A percentile compares a stretch with the other conserved stretches of the same genome.
phyloP scores from a whole-genome alignment of 83 land plant species.

The Picea mariana region DNA sequence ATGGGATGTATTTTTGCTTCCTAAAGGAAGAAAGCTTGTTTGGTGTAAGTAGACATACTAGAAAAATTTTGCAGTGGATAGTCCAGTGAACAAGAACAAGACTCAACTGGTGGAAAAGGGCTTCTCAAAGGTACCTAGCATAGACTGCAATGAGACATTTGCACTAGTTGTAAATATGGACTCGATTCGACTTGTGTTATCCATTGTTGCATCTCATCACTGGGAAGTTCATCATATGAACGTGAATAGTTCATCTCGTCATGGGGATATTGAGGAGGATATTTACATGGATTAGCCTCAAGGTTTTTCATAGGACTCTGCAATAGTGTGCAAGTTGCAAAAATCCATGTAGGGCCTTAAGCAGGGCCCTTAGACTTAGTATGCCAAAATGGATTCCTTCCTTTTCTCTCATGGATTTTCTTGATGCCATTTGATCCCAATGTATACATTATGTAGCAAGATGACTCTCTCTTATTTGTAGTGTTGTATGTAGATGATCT shows the following conservation, averaged over 20 bases:
- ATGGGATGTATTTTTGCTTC: too few relatives aligned
- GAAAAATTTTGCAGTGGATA: too few relatives aligned
- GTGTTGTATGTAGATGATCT: too few relatives aligned
- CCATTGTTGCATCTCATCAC: not conserved
- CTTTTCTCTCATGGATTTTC: not conserved
- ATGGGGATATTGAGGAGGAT: too few relatives aligned
- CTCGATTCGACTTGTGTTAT: not conserved
- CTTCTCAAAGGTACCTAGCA: not conserved
- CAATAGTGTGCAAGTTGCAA: not conserved
- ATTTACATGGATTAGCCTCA: too few relatives aligned
- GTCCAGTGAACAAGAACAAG: not conserved
- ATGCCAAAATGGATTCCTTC: not conserved
- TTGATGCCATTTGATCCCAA: not conserved
- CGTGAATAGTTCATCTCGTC: too few relatives aligned
- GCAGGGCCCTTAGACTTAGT: not conserved
- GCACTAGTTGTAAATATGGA: not conserved
- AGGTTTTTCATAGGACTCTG: not conserved
- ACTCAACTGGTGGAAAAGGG: not conserved
- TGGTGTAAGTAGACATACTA: too few relatives aligned
- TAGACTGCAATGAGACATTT: not conserved
- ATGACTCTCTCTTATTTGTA: too few relatives aligned
- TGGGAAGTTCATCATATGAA: too few relatives aligned
- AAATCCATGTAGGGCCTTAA: not conserved
- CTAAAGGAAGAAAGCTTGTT: too few relatives aligned
- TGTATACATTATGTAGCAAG: too few relatives aligned